Evolutionary conservation across 2,329 filamentous ascomycete species (phyloP).

Genomic region (Apiospora arundinis): DNA sequence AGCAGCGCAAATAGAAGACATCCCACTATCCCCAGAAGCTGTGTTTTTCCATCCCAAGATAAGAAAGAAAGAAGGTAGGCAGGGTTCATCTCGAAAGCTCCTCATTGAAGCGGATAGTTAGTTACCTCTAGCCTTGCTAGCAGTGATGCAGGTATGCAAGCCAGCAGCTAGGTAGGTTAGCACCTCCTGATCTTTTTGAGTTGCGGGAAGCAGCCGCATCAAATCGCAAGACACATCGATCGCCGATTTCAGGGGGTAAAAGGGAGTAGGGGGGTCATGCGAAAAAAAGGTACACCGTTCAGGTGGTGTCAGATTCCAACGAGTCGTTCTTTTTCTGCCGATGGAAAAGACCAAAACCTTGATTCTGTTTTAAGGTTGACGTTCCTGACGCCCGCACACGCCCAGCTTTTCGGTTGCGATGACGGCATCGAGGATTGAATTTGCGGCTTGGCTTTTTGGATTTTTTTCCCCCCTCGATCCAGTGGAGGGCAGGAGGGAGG

Average conservation of each 20-base stretch:
- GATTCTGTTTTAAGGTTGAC: constrained; percentile 1
- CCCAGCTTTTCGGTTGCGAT: constrained; percentile 8
- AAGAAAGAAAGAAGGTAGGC: no score
- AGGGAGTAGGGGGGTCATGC: neutral
- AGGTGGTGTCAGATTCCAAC: neutral
- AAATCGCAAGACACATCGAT: constrained; percentile 6
- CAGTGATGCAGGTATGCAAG: no score
- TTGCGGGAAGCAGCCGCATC: constrained; percentile 15
- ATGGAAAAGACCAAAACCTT: neutral
- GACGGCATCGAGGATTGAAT: neutral
- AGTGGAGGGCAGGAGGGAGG: neutral
- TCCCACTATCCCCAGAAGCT: neutral
- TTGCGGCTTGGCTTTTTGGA: constrained; percentile 7
- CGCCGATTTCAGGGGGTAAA: neutral
- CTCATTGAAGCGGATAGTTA: neutral
- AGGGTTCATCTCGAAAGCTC: neutral
- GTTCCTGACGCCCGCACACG: neutral
- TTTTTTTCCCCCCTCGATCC: neutral
- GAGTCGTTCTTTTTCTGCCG: no score
- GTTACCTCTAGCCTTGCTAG: neutral
- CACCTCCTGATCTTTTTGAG: neutral
- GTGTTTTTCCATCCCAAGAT: neutral
- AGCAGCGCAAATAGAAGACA: neutral
- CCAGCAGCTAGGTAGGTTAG: neutral
- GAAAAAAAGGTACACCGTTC: neutral